Evolutionary conservation across 495 filamentous ascomycete genomes (phyloP).

Genomic region (Thermochaetoides thermophila): DNA sequence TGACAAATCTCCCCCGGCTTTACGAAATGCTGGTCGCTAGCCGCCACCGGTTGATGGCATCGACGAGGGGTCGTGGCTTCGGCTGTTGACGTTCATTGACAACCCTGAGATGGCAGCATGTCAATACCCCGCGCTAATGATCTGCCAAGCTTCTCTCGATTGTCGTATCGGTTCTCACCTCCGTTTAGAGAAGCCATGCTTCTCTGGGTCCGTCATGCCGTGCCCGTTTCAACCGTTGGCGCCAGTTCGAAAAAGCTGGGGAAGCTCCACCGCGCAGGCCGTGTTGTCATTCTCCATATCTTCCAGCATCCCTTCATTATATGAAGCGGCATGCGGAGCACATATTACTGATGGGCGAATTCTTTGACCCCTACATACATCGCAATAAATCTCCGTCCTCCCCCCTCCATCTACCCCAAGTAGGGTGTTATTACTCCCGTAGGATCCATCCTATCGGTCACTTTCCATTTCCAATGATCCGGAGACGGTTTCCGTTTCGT

Average conservation of each 20-base stretch:
- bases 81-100: too few species aligned
- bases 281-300: too few species aligned
- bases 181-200: too few species aligned
- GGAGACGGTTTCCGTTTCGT: constrained; percentile 17
- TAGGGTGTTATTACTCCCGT: constrained; percentile 14
- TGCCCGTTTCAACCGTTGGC: neutral
- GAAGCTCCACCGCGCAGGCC: constrained; percentile 1
- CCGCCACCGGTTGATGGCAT: too few species aligned
- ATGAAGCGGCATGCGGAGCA: constrained; percentile 9
- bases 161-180: too few species aligned
- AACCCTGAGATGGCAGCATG: too few species aligned
- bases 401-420: constrained; percentile 2
- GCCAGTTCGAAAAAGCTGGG: constrained; percentile 7
- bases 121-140: too few species aligned
- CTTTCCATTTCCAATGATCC: constrained; percentile 13
- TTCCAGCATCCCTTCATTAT: constrained; percentile 17
- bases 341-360: constrained; percentile 14
- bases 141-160: too few species aligned
- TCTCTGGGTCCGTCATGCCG: neutral
- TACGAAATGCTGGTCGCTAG: too few species aligned
- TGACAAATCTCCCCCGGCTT: too few species aligned
- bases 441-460: constrained; percentile 19
- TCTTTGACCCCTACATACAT: constrained; percentile 14
- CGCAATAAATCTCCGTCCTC: constrained; percentile 15
- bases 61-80: too few species aligned